These are phyloP conservation scores for Solanum virginianum DNA, from an alignment of 257 asterid genomes.

Conservation along the genomic window DNA sequence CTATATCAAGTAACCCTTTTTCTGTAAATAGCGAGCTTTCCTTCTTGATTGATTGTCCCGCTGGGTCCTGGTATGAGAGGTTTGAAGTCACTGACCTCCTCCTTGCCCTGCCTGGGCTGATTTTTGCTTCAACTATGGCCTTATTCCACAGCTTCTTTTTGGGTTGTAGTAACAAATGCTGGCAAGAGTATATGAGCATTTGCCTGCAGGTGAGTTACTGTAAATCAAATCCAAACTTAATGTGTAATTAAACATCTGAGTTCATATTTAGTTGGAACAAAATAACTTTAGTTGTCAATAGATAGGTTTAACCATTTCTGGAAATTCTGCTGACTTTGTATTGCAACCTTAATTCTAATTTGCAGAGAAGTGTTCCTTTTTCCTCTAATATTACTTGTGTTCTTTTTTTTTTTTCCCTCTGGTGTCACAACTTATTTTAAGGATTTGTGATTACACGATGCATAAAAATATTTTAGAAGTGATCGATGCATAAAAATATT, in stretches of 20 bases:
- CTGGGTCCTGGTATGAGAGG: constrained; percentile 50
- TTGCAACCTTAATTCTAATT: neutral
- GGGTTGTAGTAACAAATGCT: neutral
- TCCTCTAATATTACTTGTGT: neutral
- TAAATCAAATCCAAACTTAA: neutral
- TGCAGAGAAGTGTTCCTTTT: neutral
- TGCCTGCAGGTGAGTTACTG: neutral
- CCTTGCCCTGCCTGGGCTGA: constrained; percentile 17
- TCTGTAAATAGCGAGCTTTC: neutral
- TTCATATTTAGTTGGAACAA: neutral
- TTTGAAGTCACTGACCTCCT: constrained; percentile 35
- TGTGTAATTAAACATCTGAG: neutral
- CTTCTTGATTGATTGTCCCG: neutral
- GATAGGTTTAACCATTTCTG: neutral
- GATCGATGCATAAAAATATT: no score
- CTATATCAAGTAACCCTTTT: neutral
- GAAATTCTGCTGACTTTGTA: neutral
- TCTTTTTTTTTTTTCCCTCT: neutral
- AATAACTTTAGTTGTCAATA: neutral
- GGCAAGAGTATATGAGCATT: neutral
- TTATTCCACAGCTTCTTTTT: neutral
- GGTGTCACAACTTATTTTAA: neutral
- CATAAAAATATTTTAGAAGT: no score
- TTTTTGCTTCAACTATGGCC: neutral
- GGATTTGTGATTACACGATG: no score